phyloP scores from a whole-genome alignment of 169 alveolate genomes.

The Eimeria falciformis region DNA sequence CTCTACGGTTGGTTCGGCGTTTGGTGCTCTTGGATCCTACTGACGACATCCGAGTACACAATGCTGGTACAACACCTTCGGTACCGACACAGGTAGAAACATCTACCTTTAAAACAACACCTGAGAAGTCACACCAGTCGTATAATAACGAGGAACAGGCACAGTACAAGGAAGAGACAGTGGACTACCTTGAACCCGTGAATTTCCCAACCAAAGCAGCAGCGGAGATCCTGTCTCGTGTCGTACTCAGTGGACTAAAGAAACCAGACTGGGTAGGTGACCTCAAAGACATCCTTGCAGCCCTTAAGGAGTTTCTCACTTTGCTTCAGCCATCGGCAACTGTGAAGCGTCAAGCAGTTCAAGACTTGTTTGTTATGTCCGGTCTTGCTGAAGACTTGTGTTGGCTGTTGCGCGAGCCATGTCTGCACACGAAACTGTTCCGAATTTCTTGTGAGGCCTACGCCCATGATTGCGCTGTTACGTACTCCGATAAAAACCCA shows the following conservation, averaged over 20 bases:
- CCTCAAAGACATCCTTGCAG: slow-evolving; percentile 32
- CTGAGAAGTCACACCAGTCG: too few species aligned
- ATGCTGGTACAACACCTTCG: too few species aligned
- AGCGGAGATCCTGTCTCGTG: slow-evolving; percentile 26
- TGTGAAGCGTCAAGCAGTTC: not conserved
- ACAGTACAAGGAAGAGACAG: too few species aligned
- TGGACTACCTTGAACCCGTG: not conserved
- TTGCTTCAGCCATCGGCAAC: not conserved
- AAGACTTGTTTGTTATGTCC: slow-evolving; percentile 1
- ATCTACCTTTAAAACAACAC: too few species aligned
- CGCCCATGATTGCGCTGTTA: slow-evolving; percentile 40
- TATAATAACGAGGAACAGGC: too few species aligned
- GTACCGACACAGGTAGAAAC: too few species aligned
- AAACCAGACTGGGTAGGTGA: not conserved
- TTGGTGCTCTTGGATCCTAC: slow-evolving; percentile 5
- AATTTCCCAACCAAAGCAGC: slow-evolving; percentile 34
- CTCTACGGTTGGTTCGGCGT: slow-evolving; percentile 26
- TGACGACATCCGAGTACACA: not conserved
- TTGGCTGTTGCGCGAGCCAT: not conserved
- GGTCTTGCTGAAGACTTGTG: not conserved
- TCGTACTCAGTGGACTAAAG: slow-evolving; percentile 12
- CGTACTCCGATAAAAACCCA: slow-evolving; percentile 20
- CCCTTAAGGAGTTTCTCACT: slow-evolving; percentile 20
- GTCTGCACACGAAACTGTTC: slow-evolving; percentile 50
- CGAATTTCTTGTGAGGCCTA: slow-evolving; percentile 5